Conservation (phyloP, 257 asterid genomes). For the Eustoma russellianum region DNA sequence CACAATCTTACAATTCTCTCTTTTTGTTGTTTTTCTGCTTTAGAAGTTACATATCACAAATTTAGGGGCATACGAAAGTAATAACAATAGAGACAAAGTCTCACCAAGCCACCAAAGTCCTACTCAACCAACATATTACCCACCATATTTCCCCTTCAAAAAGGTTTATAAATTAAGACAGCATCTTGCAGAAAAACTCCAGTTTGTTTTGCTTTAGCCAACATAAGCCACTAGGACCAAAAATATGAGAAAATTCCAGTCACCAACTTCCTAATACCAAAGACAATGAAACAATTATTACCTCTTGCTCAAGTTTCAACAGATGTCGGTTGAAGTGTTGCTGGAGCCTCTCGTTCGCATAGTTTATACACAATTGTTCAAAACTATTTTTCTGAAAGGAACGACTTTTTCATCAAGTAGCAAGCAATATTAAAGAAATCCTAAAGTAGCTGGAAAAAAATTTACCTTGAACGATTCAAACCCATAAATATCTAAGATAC, state of each 20-base stretch:
- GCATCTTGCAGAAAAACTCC: too few relatives aligned
- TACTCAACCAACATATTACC: too few relatives aligned
- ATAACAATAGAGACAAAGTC: too few relatives aligned
- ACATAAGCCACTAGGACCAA: not conserved
- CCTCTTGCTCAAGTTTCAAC: conserved; percentile 88
- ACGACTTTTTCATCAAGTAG: conserved; percentile 1
- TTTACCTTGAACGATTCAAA: conserved; percentile 83
- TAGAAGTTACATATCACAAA: too few relatives aligned
- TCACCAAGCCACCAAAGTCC: too few relatives aligned
- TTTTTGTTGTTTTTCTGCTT: too few relatives aligned
- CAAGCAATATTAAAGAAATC: conserved; percentile 1
- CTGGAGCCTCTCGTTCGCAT: conserved; percentile 90
- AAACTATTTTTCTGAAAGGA: conserved; percentile 65
- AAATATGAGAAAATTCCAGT: not conserved
- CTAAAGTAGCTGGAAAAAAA: not conserved
- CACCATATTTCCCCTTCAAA: too few relatives aligned
- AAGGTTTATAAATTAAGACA: too few relatives aligned
- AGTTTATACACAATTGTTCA: conserved; percentile 89
- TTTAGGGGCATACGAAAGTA: too few relatives aligned
- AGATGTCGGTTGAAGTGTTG: conserved; percentile 82
- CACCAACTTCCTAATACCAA: not conserved
- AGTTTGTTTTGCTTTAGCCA: not conserved
- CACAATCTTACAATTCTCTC: too few relatives aligned
- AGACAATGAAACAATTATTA: conserved; percentile 14
- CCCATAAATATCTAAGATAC: conserved; percentile 81